These are phyloP conservation scores for Gloeostereum incarnatum DNA, from an alignment of 768 basidiomycete species.

Conservation along the genomic window DNA sequence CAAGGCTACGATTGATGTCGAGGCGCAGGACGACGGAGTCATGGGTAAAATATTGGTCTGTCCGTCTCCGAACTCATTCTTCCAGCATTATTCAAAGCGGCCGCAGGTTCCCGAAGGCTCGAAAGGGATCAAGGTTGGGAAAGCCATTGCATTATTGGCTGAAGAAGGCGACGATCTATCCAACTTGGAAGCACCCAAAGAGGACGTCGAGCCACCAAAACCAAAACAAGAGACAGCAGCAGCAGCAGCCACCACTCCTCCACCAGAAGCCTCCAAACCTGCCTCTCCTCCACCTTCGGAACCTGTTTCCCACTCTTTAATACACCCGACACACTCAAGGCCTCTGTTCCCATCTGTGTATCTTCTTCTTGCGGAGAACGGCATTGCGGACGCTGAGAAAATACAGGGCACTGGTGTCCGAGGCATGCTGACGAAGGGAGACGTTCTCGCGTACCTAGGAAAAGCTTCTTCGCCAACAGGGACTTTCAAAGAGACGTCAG, in stretches of 20 bases:
- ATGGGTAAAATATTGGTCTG: constrained; percentile 88
- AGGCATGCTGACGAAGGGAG: constrained; percentile 96
- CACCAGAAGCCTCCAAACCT: constrained; percentile 12
- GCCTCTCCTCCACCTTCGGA: constrained; percentile 11
- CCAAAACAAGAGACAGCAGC: constrained; percentile 18
- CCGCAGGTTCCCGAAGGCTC: constrained; percentile 64
- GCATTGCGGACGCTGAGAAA: constrained; percentile 44
- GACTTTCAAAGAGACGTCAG: constrained; percentile 47
- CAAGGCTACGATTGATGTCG: constrained; percentile 96
- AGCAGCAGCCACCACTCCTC: constrained; percentile 17
- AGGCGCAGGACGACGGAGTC: constrained; percentile 95
- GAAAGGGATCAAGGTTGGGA: constrained; percentile 81
- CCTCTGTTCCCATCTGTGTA: constrained; percentile 88
- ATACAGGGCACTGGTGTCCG: constrained; percentile 86
- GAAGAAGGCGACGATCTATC: constrained; percentile 96
- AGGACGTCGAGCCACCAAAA: constrained; percentile 21
- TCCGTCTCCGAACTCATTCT: constrained; percentile 6
- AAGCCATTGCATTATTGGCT: constrained; percentile 83
- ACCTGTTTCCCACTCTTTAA: constrained; percentile 20
- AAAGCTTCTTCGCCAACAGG: constrained; percentile 72
- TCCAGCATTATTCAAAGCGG: neutral
- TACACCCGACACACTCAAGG: constrained; percentile 40
- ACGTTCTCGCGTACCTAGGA: constrained; percentile 81
- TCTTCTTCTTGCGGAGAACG: constrained; percentile 65
- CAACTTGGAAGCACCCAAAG: constrained; percentile 59